Conservation (phyloP, 768 basidiomycete genomes). For the Arthromyces matolae region DNA sequence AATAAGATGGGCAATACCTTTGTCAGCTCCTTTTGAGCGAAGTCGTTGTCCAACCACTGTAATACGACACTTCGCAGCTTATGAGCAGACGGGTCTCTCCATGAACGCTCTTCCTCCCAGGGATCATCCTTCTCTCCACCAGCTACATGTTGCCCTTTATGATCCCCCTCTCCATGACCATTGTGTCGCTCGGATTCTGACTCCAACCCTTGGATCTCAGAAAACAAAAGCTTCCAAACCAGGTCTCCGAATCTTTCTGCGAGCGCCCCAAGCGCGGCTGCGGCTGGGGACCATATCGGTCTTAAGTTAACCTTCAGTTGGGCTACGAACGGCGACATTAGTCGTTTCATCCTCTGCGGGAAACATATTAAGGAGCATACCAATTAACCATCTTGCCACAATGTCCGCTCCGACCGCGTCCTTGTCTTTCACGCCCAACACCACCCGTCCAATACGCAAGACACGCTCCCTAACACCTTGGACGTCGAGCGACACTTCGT, state of each 20-base stretch:
- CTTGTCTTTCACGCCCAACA: conserved; percentile 52
- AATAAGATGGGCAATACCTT: conserved; percentile 28
- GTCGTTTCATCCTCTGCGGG: too few relatives aligned
- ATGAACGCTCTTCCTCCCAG: conserved; percentile 71
- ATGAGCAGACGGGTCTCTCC: conserved; percentile 74
- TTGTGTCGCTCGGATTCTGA: conserved; percentile 15
- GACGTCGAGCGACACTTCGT: conserved; percentile 74
- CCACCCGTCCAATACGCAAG: conserved; percentile 70
- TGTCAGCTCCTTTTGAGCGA: conserved; percentile 23
- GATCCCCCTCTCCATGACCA: conserved; percentile 9
- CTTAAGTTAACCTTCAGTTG: conserved; percentile 93
- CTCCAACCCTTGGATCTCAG: conserved; percentile 20
- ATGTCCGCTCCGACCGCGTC: conserved; percentile 59
- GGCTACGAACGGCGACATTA: conserved; percentile 37
- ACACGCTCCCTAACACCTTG: conserved; percentile 84
- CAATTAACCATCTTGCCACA: conserved; percentile 68
- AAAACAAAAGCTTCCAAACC: conserved; percentile 70
- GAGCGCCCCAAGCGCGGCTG: conserved; percentile 57
- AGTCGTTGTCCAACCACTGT: conserved; percentile 42
- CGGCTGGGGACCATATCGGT: conserved; percentile 84
- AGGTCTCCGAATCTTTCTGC: conserved; percentile 56
- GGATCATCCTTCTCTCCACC: conserved; percentile 30
- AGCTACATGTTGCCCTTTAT: conserved; percentile 5
- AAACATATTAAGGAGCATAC: conserved; percentile 41
- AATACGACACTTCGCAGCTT: conserved; percentile 47